Evolutionary conservation across 2,329 filamentous ascomycete genomes (phyloP).

Genomic region (Ilyonectria mors-panacis): DNA sequence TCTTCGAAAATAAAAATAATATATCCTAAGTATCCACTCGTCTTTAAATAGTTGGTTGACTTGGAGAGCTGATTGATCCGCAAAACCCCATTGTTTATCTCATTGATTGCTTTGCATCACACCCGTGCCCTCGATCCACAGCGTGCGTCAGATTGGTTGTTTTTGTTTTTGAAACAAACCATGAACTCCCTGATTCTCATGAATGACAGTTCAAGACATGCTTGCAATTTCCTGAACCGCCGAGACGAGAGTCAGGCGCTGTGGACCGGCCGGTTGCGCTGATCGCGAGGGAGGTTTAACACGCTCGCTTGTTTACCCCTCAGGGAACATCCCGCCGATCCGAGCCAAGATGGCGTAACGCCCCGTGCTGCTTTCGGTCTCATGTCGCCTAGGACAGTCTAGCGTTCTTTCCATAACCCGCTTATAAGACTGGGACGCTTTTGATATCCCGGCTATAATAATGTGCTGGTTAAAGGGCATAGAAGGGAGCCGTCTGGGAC

Average conservation of each 20-base stretch:
- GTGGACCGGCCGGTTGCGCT: not conserved
- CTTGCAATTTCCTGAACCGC: not conserved
- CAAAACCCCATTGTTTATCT: no score
- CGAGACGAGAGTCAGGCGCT: not conserved
- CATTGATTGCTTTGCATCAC: no score
- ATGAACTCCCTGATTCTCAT: not conserved
- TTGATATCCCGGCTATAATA: not conserved
- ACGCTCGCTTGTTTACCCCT: not conserved
- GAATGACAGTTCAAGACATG: not conserved
- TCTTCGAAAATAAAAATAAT: no score
- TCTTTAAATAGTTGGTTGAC: no score
- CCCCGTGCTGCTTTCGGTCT: not conserved
- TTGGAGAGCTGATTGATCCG: no score
- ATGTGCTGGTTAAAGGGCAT: not conserved
- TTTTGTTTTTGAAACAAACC: not conserved
- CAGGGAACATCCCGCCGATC: not conserved
- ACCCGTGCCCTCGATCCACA: no score
- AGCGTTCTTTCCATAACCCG: not conserved
- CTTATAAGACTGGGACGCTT: not conserved
- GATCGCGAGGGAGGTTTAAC: not conserved
- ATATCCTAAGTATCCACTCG: no score
- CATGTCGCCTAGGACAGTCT: not conserved
- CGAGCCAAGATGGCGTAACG: not conserved
- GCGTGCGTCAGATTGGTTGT: not conserved
- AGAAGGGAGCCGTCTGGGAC: not conserved